A percentile compares a stretch with the other conserved stretches of the same genome.
These are phyloP conservation scores for Fusarium multiceps DNA, from an alignment of 2,329 filamentous ascomycete genomes.

Conservation along the genomic window DNA sequence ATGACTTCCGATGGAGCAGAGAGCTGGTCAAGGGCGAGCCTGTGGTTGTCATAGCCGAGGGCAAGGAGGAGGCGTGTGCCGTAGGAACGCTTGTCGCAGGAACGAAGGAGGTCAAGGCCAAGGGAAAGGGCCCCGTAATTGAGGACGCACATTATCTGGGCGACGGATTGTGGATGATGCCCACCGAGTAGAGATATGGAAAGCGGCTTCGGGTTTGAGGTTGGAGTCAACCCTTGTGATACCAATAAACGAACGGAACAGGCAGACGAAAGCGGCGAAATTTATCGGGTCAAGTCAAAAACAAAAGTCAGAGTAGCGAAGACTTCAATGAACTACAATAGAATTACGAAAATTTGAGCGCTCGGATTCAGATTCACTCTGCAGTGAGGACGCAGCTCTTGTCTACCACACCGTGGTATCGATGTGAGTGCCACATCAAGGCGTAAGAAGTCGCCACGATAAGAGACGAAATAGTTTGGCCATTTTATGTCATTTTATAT, in stretches of 20 bases:
- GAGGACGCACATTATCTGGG: conserved; percentile 94
- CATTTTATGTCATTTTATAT: neutral
- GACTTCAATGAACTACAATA: neutral
- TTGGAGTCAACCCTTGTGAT: conserved; percentile 30
- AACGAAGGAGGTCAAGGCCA: conserved; percentile 91
- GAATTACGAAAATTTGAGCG: neutral
- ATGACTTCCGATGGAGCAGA: conserved; percentile 67
- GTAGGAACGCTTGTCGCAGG: conserved; percentile 86
- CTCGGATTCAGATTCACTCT: neutral
- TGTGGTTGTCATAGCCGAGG: conserved; percentile 91
- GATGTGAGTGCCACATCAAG: neutral
- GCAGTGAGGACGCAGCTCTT: neutral
- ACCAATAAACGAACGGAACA: conserved; percentile 28
- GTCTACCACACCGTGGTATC: neutral
- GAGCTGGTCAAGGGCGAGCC: conserved; percentile 84
- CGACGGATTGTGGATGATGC: conserved; percentile 89
- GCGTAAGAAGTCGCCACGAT: neutral
- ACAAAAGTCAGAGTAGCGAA: neutral
- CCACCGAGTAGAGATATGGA: conserved; percentile 56
- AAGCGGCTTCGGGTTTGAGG: neutral
- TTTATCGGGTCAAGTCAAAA: neutral
- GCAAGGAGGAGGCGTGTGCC: conserved; percentile 90
- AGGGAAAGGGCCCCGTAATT: conserved; percentile 93
- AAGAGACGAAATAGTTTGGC: neutral
- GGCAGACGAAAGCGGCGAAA: neutral